Evolutionary conservation across 1,139 yeast species (phyloP).

Genomic region (Starmera stellimalicola): DNA sequence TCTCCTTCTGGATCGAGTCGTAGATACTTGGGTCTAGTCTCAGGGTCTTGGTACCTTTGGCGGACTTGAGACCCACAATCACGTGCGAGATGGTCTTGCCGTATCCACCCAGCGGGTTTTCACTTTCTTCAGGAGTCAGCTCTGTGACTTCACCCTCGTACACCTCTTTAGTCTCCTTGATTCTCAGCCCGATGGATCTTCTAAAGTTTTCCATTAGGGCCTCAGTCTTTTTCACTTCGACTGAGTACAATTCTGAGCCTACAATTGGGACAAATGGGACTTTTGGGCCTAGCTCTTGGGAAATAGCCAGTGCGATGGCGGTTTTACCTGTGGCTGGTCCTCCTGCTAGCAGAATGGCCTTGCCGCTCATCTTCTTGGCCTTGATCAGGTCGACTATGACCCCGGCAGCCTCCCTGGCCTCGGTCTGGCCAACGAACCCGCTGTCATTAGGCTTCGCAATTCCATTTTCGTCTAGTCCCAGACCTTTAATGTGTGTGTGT

Average conservation of each 20-base stretch:
- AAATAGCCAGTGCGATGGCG: slow-evolving; percentile 89
- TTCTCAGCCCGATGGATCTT: slow-evolving; percentile 90
- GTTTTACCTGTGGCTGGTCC: slow-evolving; percentile 99
- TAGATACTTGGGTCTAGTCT: slow-evolving; percentile 93
- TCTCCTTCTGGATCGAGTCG: slow-evolving; percentile 92
- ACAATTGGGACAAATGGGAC: slow-evolving; percentile 98
- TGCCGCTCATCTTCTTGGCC: slow-evolving; percentile 89
- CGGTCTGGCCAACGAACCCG: slow-evolving; percentile 91
- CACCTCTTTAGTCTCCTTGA: slow-evolving; percentile 94
- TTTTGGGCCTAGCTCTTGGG: slow-evolving; percentile 96
- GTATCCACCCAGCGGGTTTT: slow-evolving; percentile 94
- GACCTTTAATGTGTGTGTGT: slow-evolving; percentile 93
- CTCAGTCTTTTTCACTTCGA: slow-evolving; percentile 95
- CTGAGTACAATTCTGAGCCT: slow-evolving; percentile 91
- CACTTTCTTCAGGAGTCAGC: slow-evolving; percentile 93
- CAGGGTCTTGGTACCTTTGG: slow-evolving; percentile 89
- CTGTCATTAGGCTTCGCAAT: slow-evolving; percentile 79
- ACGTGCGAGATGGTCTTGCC: slow-evolving; percentile 96
- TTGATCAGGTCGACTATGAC: slow-evolving; percentile 89
- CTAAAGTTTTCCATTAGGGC: slow-evolving; percentile 96
- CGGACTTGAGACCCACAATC: slow-evolving; percentile 87
- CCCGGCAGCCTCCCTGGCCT: slow-evolving; percentile 97
- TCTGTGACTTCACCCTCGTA: slow-evolving; percentile 98
- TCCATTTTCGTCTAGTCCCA: slow-evolving; percentile 90
- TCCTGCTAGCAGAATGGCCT: slow-evolving; percentile 92